A percentile compares a stretch with the other conserved stretches of the same genome.
These are phyloP conservation scores for Gracilaria vermiculophylla DNA, from an alignment of 23 red algal genomes.

Conservation along the genomic window DNA sequence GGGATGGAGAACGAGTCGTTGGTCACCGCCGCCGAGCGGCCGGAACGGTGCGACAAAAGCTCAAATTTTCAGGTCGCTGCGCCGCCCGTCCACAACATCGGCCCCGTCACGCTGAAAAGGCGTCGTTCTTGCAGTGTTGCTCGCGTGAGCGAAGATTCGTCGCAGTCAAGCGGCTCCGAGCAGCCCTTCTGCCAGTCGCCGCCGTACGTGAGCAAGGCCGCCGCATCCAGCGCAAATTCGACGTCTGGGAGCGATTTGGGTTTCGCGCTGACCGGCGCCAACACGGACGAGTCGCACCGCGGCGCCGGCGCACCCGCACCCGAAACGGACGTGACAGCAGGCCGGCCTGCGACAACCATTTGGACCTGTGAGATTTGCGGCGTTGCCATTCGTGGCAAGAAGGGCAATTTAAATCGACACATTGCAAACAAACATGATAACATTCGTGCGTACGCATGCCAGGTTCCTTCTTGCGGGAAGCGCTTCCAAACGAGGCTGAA, in stretches of 20 bases:
- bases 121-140: background rate
- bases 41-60: background rate
- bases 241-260: background rate
- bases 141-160: background rate
- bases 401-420: constrained; percentile 62
- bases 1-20: background rate
- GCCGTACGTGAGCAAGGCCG: background rate
- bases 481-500: constrained; percentile 63
- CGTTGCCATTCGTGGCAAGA: constrained; percentile 51
- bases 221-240: background rate
- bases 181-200: background rate
- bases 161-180: background rate
- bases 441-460: constrained; percentile 45
- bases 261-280: background rate
- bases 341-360: background rate
- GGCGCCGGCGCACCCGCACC: background rate
- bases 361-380: constrained; percentile 55
- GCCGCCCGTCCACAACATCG: background rate
- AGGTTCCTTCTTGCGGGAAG: constrained; percentile 23
- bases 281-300: background rate
- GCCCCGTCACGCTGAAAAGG: background rate
- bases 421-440: constrained; percentile 68
- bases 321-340: background rate
- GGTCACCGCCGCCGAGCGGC: background rate
- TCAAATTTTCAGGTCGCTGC: background rate